These are phyloP conservation scores for Byssothecium circinans DNA, from an alignment of 2,329 filamentous ascomycete species.

Conservation along the genomic window DNA sequence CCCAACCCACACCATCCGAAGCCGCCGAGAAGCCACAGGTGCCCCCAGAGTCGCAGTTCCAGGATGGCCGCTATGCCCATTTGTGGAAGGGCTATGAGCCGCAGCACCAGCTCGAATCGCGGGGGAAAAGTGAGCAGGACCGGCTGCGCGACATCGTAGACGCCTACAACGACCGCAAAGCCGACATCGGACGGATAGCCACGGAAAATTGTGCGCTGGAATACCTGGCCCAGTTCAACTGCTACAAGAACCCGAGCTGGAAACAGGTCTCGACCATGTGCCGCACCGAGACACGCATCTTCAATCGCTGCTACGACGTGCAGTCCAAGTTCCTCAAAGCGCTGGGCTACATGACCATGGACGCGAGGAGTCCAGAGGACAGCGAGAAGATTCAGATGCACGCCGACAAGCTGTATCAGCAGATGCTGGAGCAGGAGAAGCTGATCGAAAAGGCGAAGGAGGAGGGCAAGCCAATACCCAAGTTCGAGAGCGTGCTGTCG, in stretches of 20 bases:
- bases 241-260: slow-evolving; percentile 74
- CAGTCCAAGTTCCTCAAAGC: slow-evolving; percentile 91
- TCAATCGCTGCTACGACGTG: slow-evolving; percentile 86
- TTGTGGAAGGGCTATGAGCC: slow-evolving; percentile 92
- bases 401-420: slow-evolving; percentile 85
- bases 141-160: slow-evolving; percentile 79
- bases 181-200: slow-evolving; percentile 75
- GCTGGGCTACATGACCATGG: slow-evolving; percentile 76
- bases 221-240: slow-evolving; percentile 79
- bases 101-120: slow-evolving; percentile 67
- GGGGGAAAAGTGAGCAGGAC: slow-evolving; percentile 74
- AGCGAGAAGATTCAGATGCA: slow-evolving; percentile 90
- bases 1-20: slow-evolving; percentile 15
- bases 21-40: slow-evolving; percentile 41
- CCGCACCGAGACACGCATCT: slow-evolving; percentile 70
- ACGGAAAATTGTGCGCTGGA: slow-evolving; percentile 92
- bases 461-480: slow-evolving; percentile 56
- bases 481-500: slow-evolving; percentile 60
- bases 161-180: slow-evolving; percentile 79
- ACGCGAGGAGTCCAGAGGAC: slow-evolving; percentile 68
- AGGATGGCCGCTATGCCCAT: slow-evolving; percentile 76
- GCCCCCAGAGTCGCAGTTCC: slow-evolving; percentile 61
- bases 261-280: slow-evolving; percentile 77
- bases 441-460: slow-evolving; percentile 70
- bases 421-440: slow-evolving; percentile 80